These are phyloP conservation scores for Chlamydomonas sp. DNA, from an alignment of 139 green algal genomes.

Conservation along the genomic window DNA sequence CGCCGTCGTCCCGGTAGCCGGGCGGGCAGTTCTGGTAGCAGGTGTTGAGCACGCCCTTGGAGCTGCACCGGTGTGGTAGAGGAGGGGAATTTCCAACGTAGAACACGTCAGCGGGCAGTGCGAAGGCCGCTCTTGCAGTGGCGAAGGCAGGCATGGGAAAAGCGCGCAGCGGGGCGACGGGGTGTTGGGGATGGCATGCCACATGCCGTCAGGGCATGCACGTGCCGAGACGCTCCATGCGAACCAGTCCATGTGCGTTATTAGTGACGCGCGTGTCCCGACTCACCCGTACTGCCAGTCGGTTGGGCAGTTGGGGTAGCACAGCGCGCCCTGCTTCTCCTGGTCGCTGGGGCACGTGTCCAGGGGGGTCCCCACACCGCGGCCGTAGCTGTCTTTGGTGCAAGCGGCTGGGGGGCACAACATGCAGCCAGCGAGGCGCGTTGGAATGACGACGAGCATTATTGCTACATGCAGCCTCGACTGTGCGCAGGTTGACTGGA, in stretches of 20 bases:
- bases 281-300: neutral
- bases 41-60: neutral
- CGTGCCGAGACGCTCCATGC: neutral
- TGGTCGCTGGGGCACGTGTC: neutral
- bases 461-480: neutral
- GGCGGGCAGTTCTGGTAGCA: constrained; percentile 7
- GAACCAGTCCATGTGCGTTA: neutral
- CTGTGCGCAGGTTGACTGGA: neutral
- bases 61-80: neutral
- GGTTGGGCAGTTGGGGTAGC: neutral
- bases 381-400: neutral
- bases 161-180: too few species aligned
- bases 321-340: neutral
- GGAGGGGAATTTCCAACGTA: neutral
- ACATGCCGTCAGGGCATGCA: neutral
- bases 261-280: neutral
- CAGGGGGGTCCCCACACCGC: neutral
- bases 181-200: too few species aligned
- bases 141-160: too few species aligned
- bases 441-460: neutral
- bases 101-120: neutral
- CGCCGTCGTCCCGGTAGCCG: neutral
- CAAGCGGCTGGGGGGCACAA: neutral
- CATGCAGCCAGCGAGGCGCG: neutral
- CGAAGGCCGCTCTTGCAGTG: too few species aligned